Conservation (phyloP, 1,139 yeast genomes). For the Pichia sp. region DNA sequence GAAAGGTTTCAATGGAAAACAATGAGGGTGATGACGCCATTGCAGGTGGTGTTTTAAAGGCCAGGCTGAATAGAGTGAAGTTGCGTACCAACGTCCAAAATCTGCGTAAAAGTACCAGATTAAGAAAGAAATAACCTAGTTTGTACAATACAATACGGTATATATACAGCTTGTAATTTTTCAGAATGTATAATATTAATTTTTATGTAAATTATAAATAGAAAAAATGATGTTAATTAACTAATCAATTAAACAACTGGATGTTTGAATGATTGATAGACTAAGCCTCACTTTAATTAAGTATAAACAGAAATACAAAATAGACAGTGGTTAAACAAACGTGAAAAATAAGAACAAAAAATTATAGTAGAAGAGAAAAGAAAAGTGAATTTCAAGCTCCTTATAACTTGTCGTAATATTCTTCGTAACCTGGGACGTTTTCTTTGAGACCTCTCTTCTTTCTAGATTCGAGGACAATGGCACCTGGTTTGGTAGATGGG, state of each 20-base stretch:
- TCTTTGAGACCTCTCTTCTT: constrained; percentile 97
- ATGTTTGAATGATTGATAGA: background rate
- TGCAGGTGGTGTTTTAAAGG: constrained; percentile 8
- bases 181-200: background rate
- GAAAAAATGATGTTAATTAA: background rate
- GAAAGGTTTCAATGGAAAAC: background rate
- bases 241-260: background rate
- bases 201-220: background rate
- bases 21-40: background rate
- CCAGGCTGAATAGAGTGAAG: constrained; percentile 15
- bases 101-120: constrained; percentile 6
- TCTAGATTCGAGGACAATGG: constrained; percentile 84
- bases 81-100: constrained; percentile 12
- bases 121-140: background rate
- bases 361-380: background rate
- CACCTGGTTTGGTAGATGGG: constrained; percentile 91
- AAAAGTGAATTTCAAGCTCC: constrained; percentile 21
- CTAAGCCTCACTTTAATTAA: constrained; percentile 4
- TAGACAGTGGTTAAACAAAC: constrained; percentile 2
- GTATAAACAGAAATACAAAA: constrained; percentile 13
- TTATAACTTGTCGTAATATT: constrained; percentile 98
- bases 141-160: background rate
- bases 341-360: constrained; percentile 1
- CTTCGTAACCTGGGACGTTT: constrained; percentile 98
- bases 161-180: background rate